Conservation (phyloP, 257 asterid genomes). For the Solanum sparsipilum region DNA sequence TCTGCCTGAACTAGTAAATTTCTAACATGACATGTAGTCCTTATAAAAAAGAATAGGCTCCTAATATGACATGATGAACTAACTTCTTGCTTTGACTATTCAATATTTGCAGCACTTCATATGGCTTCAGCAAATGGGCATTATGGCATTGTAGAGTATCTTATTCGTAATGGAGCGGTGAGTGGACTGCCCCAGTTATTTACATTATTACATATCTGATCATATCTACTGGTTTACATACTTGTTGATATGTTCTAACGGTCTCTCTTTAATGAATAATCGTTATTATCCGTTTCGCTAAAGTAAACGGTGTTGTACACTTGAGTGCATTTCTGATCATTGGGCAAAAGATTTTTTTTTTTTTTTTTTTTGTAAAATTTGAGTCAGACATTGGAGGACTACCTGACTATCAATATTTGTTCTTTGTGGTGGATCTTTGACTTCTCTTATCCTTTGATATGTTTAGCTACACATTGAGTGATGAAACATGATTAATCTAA, state of each 20-base stretch:
- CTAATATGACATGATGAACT: neutral
- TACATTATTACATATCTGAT: neutral
- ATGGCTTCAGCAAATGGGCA: conserved; percentile 99
- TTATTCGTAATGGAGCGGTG: conserved; percentile 65
- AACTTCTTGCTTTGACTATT: neutral
- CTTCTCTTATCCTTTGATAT: neutral
- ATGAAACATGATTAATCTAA: neutral
- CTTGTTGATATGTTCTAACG: neutral
- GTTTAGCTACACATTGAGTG: neutral
- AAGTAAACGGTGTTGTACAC: neutral
- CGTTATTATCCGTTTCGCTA: neutral
- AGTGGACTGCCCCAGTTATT: conserved; percentile 3
- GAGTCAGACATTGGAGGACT: neutral
- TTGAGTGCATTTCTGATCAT: neutral
- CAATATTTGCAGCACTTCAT: conserved; percentile 60
- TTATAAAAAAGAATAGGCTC: neutral
- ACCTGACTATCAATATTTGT: neutral
- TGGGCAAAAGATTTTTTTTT: neutral
- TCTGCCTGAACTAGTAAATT: neutral
- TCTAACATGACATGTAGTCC: neutral
- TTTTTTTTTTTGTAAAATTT: neutral
- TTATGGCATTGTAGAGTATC: conserved; percentile 53
- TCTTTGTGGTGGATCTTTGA: neutral
- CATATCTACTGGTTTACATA: neutral
- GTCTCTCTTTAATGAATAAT: neutral